Conservation (phyloP, 1,284 basidiomycete species). For the Peniophora sp. region DNA sequence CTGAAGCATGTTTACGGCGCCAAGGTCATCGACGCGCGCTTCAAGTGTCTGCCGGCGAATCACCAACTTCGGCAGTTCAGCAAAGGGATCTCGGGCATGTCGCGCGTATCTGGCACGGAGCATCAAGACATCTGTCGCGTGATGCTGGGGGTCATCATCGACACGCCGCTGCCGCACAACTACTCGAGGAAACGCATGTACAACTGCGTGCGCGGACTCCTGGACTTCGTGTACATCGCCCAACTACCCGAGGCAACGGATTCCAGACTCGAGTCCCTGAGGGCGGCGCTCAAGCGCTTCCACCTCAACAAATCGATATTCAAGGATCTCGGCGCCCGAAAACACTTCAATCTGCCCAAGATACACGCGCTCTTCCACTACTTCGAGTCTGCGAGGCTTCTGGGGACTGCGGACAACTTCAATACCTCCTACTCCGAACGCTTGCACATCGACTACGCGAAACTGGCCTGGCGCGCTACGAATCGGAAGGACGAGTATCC, state of each 20-base stretch:
- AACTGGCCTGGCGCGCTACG: neutral
- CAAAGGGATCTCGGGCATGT: neutral
- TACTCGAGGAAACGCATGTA: neutral
- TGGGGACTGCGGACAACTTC: neutral
- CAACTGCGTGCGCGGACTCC: neutral
- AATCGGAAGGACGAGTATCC: neutral
- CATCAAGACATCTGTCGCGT: neutral
- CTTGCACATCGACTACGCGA: too few species aligned
- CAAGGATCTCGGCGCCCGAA: neutral
- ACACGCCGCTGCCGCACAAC: neutral
- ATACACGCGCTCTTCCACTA: neutral
- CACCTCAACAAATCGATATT: neutral
- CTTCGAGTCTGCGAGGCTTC: neutral
- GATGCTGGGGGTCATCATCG: neutral
- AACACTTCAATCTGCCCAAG: slow-evolving; percentile 3
- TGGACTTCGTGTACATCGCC: neutral
- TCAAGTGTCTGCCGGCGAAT: neutral
- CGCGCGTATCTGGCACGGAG: too few species aligned
- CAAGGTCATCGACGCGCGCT: neutral
- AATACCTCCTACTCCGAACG: neutral
- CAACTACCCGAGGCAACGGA: neutral
- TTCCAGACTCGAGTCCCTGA: neutral
- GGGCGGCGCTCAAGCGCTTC: neutral
- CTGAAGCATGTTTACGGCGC: neutral
- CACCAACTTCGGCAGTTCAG: too few species aligned